Conservation (phyloP, 1,284 basidiomycete species). For the Thelephora terrestris region DNA sequence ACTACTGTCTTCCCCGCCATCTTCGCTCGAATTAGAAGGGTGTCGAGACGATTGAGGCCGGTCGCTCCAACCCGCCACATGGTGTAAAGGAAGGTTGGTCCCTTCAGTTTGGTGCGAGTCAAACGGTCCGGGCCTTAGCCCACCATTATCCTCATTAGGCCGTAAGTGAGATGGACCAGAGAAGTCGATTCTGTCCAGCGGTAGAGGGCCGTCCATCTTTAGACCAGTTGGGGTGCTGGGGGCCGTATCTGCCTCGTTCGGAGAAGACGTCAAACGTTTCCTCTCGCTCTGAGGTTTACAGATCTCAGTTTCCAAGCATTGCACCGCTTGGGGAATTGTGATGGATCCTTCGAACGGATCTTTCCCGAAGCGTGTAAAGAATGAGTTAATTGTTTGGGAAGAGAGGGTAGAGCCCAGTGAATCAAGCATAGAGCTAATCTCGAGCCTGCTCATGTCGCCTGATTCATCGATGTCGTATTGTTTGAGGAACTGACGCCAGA, state of each 20-base stretch:
- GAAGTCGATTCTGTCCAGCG: constrained; percentile 53
- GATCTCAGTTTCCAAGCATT: constrained; percentile 74
- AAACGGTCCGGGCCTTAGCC: constrained; percentile 20
- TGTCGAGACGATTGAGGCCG: constrained; percentile 15
- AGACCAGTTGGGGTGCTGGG: constrained; percentile 15
- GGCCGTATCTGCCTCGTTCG: constrained; percentile 26
- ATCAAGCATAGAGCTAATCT: constrained; percentile 94
- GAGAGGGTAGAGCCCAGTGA: constrained; percentile 93
- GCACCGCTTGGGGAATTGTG: constrained; percentile 69
- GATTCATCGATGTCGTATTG: constrained; percentile 92
- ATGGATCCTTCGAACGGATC: constrained; percentile 62
- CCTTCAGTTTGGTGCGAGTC: constrained; percentile 30
- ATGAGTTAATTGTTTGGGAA: constrained; percentile 65
- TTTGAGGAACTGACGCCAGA: constrained; percentile 86
- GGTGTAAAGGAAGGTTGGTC: constrained; percentile 3
- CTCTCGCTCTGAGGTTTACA: constrained; percentile 63
- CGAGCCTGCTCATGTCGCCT: constrained; percentile 68
- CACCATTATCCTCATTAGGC: constrained; percentile 11
- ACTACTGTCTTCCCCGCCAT: constrained; percentile 33
- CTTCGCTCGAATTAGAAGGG: constrained; percentile 30
- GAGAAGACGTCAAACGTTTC: constrained; percentile 35
- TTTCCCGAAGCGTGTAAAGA: constrained; percentile 70
- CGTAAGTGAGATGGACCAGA: constrained; percentile 36
- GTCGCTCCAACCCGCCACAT: background rate
- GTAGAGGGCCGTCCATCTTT: background rate